Evolutionary conservation across 2,329 filamentous ascomycete genomes (phyloP), one percentile per base, ranked within the genome.

Genomic region (Colletotrichum higginsianum): DNA sequence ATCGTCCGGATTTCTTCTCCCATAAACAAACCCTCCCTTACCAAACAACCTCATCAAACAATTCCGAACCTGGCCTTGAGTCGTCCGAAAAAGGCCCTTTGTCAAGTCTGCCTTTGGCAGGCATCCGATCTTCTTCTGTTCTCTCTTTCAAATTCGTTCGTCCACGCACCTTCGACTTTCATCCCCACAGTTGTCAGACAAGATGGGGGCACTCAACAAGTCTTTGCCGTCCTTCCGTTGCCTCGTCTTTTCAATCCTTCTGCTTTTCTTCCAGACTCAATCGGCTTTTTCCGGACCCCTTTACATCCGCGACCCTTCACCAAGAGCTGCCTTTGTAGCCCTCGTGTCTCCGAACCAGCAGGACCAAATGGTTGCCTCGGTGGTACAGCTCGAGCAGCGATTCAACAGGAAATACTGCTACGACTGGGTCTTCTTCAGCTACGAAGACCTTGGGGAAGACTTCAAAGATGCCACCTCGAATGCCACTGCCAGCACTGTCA

Each of bases 351-450:
- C 95, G 74, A 87, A 89, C 74, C 93, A 95, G 79, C 81, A 94
- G 15, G 81, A 88, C 8, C 89, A 90, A 9, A 88, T 95, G 79
- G 82, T 94, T 15, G 86, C 88, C 75, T 92, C 91, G 44, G 94
- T 97, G 85, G 82, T 82, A 40, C 92, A 97, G 77, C 73, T 83
- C 3, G 81, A 84, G 67, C 74, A 78, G 5, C 77, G 77, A 1
- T 97, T 94, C 91, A 97, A 97, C 78, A 84, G 85, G 78, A 94
- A 94, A 74, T 93, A 94, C 84, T 92, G 93, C 77, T 97, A 97
- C 78, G 93, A 94, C 55, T 97, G 94, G 92, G 92, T 93, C 52
- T 96, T 97, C 83, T 94, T 96, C 86, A 96, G 95, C 81, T 91
- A 94, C 76, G 89, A 92, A 63, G 90, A 91, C 4, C 95, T 97